Base-by-base conservation (phyloP, 2,329 filamentous ascomycete genomes). In the Microdochium trichocladiopsis region DNA sequence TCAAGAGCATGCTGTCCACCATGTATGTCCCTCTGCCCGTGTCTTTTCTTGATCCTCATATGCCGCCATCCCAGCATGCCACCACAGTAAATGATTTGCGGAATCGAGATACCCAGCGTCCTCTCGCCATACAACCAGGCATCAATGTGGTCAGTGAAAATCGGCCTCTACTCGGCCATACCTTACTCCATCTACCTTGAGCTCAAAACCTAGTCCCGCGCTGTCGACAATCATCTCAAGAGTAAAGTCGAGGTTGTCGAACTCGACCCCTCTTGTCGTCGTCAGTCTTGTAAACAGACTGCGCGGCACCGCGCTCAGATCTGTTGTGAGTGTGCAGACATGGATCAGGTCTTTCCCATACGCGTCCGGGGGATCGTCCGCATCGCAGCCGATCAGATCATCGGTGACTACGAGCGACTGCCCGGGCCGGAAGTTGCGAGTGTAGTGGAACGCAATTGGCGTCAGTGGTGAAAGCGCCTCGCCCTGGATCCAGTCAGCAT, bases 221-320 rank as follows among this genome's bases (percentile, higher is more conserved):
- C 85, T 89, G 63, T 90, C 85, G 45, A 92, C 87, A 58, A 86
- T 84, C 87, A 93, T 90, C 71, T 91, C 87, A 5, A 92, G 78
- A 11, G 87, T 89, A 55, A 92, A 92, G 63, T 92, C 87, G 25
- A 93, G 72, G 57, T 90, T 91, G 60, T 90, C 86, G 68, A 92
- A 93, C 68, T 90, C 88, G 4, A 90, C 83, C 1, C 88, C 88
- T 51, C 87, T 78, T 2, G 88, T 92, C 12, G 88, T 92, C 16
- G 87, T 91, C 56, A 93, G 68, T 14, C 86, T 71, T 1, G 87
- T 90, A 62, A 92, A 92, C 11, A 91, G 65, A 53, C 77, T 83
- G 57, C 84, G 79, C 1, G 88, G 88, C 18, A 92, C 88, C 0
- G 86, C 86, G 49, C 83, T 85, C 12, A 93, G 72, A 61, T 92